Percentiles rank a stretch among this genome's conserved stretches.
phyloP scores from a whole-genome alignment of 306 rosid genomes.

The Medicago lupulina region DNA sequence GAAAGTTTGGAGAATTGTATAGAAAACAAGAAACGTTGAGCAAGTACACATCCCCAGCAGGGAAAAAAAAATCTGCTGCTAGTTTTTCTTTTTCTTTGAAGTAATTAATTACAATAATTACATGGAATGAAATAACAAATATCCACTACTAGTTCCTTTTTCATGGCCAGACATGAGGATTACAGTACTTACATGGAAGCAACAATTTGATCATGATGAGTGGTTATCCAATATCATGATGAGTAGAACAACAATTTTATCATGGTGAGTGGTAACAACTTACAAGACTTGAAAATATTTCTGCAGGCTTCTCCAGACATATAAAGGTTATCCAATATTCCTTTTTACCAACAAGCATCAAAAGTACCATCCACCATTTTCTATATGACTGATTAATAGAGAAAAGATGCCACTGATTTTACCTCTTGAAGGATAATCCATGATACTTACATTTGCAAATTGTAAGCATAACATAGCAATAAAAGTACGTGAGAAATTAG shows the following conservation, averaged over 20 bases:
- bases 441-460: conserved; percentile 9
- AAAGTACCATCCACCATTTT: conserved; percentile 24
- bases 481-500: conserved; percentile 39
- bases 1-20: conserved; percentile 1
- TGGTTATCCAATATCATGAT: not conserved
- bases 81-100: not conserved
- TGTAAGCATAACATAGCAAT: conserved; percentile 18
- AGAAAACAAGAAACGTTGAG: not conserved
- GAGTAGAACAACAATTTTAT: not conserved
- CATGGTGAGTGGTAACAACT: conserved; percentile 22
- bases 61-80: not conserved
- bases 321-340: conserved; percentile 15
- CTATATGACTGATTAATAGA: conserved; percentile 9
- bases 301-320: conserved; percentile 14
- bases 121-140: conserved; percentile 16
- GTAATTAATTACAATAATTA: conserved; percentile 14
- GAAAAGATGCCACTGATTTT: conserved; percentile 17
- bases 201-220: conserved; percentile 8
- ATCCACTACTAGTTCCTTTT: conserved; percentile 28
- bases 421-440: conserved; percentile 36
- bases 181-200: conserved; percentile 26
- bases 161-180: conserved; percentile 3
- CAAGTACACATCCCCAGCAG: not conserved
- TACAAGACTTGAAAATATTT: conserved; percentile 6
- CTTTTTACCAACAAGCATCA: conserved; percentile 15